A percentile compares a stretch with the other conserved stretches of the same genome.
These are phyloP conservation scores for Yamadazyma paraphyllophila DNA, from an alignment of 805 yeast species.

Conservation along the genomic window DNA sequence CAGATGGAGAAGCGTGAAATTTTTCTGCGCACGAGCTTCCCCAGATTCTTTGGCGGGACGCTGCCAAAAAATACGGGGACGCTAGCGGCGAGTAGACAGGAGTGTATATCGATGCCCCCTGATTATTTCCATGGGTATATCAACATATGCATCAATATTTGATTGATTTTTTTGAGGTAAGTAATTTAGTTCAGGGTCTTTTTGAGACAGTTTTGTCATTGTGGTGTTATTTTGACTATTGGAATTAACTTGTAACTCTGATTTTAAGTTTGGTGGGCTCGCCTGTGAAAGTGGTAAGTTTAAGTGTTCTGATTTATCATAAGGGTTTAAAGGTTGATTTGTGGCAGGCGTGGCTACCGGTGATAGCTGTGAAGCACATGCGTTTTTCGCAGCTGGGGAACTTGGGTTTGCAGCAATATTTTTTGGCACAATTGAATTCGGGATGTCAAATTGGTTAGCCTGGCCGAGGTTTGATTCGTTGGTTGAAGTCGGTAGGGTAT, in stretches of 20 bases:
- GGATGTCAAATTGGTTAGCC: too few relatives aligned
- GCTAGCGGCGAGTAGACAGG: neutral
- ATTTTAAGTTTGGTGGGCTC: neutral
- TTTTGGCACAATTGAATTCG: neutral
- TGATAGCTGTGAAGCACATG: neutral
- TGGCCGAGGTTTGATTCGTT: too few relatives aligned
- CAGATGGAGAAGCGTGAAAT: constrained; percentile 6
- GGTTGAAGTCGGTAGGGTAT: too few relatives aligned
- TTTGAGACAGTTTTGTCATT: too few relatives aligned
- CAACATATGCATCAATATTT: constrained; percentile 6
- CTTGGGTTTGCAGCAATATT: neutral
- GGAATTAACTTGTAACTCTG: neutral
- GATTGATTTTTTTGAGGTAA: too few relatives aligned
- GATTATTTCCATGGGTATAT: constrained; percentile 10
- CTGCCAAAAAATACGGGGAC: neutral
- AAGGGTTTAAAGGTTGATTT: neutral
- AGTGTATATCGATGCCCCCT: constrained; percentile 7
- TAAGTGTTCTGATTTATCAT: neutral
- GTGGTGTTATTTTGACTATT: neutral
- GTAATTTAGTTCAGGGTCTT: too few relatives aligned
- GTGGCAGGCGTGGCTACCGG: neutral
- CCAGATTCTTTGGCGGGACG: neutral
- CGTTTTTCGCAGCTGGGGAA: neutral
- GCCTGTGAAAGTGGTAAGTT: neutral
- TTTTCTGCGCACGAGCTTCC: constrained; percentile 1